Conservation (phyloP, 441 rosid genomes). For the Cnidoscolus chayamansa region DNA sequence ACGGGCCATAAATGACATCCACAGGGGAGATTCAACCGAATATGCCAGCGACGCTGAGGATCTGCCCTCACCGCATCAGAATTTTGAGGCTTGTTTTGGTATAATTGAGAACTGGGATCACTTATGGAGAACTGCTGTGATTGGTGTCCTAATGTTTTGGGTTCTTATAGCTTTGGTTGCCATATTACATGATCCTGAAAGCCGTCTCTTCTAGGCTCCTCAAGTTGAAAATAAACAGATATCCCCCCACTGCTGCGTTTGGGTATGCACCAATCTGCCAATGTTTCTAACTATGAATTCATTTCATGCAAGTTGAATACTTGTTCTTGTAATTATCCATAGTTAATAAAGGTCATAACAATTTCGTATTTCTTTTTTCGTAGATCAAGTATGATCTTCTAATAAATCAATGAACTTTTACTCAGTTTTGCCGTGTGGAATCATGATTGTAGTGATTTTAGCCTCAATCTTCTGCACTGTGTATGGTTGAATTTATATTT, state of each 20-base stretch:
- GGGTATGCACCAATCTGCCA: background rate
- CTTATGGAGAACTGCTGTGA: conserved; percentile 52
- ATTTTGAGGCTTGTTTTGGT: conserved; percentile 30
- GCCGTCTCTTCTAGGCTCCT: conserved; percentile 37
- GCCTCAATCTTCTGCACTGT: background rate
- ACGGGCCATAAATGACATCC: conserved; percentile 21
- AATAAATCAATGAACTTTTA: background rate
- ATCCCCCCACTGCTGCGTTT: background rate
- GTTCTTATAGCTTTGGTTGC: conserved; percentile 48
- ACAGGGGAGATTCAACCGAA: conserved; percentile 21
- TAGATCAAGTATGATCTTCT: background rate
- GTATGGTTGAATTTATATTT: background rate
- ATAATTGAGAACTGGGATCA: conserved; percentile 43
- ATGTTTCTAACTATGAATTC: background rate
- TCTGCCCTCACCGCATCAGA: conserved; percentile 19
- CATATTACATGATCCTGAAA: conserved; percentile 56
- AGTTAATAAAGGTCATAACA: too few species aligned
- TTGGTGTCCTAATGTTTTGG: conserved; percentile 65
- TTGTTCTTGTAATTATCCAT: background rate
- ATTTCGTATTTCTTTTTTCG: too few species aligned
- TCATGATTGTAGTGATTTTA: too few species aligned
- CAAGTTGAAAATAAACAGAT: conserved; percentile 17
- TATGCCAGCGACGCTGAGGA: conserved; percentile 30
- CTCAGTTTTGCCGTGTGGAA: background rate
- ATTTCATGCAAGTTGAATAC: background rate